Base-by-base conservation (phyloP, 2,329 filamentous ascomycete genomes). In the Niveomyces coronatus region DNA sequence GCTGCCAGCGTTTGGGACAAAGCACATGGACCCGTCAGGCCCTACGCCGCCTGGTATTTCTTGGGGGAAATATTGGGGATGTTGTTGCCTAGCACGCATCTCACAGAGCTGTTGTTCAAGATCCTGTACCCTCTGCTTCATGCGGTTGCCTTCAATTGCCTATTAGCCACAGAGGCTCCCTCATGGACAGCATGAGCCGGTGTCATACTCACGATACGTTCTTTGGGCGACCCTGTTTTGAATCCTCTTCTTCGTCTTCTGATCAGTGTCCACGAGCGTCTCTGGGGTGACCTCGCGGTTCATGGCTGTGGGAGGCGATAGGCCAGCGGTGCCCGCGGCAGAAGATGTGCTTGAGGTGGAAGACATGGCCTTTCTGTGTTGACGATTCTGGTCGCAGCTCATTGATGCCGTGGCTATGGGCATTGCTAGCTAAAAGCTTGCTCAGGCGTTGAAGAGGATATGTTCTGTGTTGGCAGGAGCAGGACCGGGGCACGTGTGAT, bases 241-340 rank as follows among this genome's bases (percentile, higher is more conserved):
- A 5, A 56, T 54, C 24, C 51, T 48, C 46, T 56, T 56, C 47
- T 56, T 56, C n/a, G 49, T 53, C 20, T 55, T 56, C 18, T 42
- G 40, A 17, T 42, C 40, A 20, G 40, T 30, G 26, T 42, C 40
- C 4, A 13, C 37, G 10, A 34, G 30, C 5, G 35, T 30, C 16
- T 37, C 40, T 18, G 35, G 30, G 8, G 35, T 34, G 5, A 28
- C 36, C 34, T 34, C 37, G 11, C 37, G 37, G 24, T 33, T 39
- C 37, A 39, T 33, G 36, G 29, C 23, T 14, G 32, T 27, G 16
- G 31, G 31, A 13, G 29, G 29, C 14, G 39, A 40, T 24, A 31
- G 39, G 39, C 39, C 36, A 14, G 28, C 28, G 7, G 31, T 14
- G 28, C 32, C 39, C 24, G 32, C 31, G 9, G 39, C n/a, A n/a